Evolutionary conservation across 2,329 filamentous ascomycete genomes (phyloP).

Genomic region (Fusarium domesticum): DNA sequence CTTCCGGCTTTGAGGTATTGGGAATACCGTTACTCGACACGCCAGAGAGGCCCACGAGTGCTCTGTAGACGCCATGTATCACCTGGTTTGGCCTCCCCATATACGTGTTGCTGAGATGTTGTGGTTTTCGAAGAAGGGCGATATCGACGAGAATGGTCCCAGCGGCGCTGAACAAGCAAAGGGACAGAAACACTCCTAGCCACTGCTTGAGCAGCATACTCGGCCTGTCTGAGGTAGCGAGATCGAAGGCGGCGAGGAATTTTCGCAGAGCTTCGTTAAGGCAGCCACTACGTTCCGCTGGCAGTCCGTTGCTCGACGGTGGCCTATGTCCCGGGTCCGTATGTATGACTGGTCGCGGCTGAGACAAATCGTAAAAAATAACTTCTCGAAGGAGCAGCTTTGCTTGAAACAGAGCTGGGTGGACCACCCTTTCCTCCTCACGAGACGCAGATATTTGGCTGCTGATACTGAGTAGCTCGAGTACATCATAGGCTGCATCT

Average conservation of each 20-base stretch:
- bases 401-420: slow-evolving; percentile 51
- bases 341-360: slow-evolving; percentile 43
- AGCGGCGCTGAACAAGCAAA: slow-evolving; percentile 58
- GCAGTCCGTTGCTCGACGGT: slow-evolving; percentile 44
- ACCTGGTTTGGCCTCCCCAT: slow-evolving; percentile 22
- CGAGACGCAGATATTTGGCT: slow-evolving; percentile 48
- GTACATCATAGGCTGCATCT: slow-evolving; percentile 49
- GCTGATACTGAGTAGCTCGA: slow-evolving; percentile 51
- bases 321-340: slow-evolving; percentile 19
- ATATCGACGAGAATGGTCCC: slow-evolving; percentile 52
- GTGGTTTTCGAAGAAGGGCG: slow-evolving; percentile 14
- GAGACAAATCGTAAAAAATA: slow-evolving; percentile 52
- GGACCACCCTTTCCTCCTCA: slow-evolving; percentile 46
- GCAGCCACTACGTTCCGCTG: slow-evolving; percentile 46
- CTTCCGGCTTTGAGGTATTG: slow-evolving; percentile 43
- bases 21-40: slow-evolving; percentile 43
- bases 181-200: slow-evolving; percentile 51
- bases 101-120: slow-evolving; percentile 8
- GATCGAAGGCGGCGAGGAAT: slow-evolving; percentile 54
- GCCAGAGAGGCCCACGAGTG: slow-evolving; percentile 48
- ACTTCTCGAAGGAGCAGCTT: slow-evolving; percentile 56
- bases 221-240: slow-evolving; percentile 39
- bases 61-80: slow-evolving; percentile 51
- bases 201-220: slow-evolving; percentile 43
- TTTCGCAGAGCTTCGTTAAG: slow-evolving; percentile 50